phyloP scores from a whole-genome alignment of 140 eudicot species.

The Flaveria floridana region DNA sequence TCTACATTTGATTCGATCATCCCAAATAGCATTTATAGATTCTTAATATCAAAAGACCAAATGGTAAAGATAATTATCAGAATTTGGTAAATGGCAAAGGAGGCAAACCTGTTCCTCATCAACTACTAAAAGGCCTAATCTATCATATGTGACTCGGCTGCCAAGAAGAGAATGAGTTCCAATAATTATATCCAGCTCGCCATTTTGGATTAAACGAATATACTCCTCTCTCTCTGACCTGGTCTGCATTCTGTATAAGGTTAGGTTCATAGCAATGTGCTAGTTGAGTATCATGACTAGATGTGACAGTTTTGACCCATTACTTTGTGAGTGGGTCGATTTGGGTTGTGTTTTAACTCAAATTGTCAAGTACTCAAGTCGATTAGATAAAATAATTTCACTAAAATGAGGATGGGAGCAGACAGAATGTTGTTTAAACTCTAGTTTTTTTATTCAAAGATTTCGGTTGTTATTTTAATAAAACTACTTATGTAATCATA shows the following conservation, averaged over 20 bases:
- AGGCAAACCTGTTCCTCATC: slow-evolving; percentile 94
- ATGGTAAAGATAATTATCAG: slow-evolving; percentile 14
- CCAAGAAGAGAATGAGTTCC: slow-evolving; percentile 98
- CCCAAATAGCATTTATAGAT: slow-evolving; percentile 6
- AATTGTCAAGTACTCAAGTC: neutral
- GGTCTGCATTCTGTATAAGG: slow-evolving; percentile 57
- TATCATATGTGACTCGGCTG: slow-evolving; percentile 73
- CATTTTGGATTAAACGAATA: slow-evolving; percentile 62
- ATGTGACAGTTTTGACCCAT: neutral
- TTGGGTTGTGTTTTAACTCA: neutral
- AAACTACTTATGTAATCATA: neutral
- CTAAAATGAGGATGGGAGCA: neutral
- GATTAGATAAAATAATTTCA: neutral
- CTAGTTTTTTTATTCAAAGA: neutral
- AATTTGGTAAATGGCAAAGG: slow-evolving; percentile 19
- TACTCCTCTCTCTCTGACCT: slow-evolving; percentile 76
- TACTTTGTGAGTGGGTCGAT: neutral
- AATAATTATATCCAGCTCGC: slow-evolving; percentile 81
- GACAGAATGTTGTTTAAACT: slow-evolving; percentile 21
- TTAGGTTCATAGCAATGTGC: slow-evolving; percentile 36
- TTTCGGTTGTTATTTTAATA: neutral
- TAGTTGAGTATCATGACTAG: slow-evolving; percentile 16
- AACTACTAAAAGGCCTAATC: slow-evolving; percentile 86
- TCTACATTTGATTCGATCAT: neutral
- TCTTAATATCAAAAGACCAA: slow-evolving; percentile 15